Evolutionary conservation across 371 early-diverging fungal species (phyloP), one percentile per base, ranked within the genome.

Genomic region (Mortierella sp.): DNA sequence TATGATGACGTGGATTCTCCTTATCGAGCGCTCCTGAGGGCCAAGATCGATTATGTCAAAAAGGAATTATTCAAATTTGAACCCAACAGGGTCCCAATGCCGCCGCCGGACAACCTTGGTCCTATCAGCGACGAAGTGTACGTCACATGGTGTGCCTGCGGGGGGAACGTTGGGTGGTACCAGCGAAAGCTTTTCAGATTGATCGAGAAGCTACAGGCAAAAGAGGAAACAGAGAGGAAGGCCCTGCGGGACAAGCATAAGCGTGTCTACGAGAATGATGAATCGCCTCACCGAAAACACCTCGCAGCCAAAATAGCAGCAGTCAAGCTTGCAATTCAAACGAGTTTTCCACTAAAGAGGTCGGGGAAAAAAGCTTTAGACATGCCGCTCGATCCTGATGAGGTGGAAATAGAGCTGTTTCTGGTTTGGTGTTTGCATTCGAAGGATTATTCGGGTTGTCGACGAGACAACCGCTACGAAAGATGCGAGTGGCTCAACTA

Each of bases 391-490:
- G 26, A 45, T 22, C 26, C 62, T 16, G 10, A 39, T 22, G 39
- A 12, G 24, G 26, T 62, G 5, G 45, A 45, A 12, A 24, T 62
- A 4, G 62, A 62, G 10, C 26, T 45, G 26, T 62, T 62, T 9
- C 24, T 43, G 62, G 26, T 62, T 26, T 62, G 62, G 62, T 62
- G 62, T 62, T n/a, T 62, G 14, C 62, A 18, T 5, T 32, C 60
- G 35, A 28, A 10, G 9, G 39, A 28, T 20, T 60, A 37, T 60
- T 6, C 16, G 35, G 60, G 20, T 35, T 60, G 60, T 37, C 60
- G 35, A 32, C 37, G 35, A 18, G 11, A 20, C 2, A 20, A 32
- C 20, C 32, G 35, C 35, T 59, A 26, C 32, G 47, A 16, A 10
- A 20, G 3, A 2, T 49, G 49, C 49, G 16, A 28, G 3, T 28